Percentiles rank a stretch among this genome's conserved stretches.
Conservation (phyloP, 2,329 filamentous ascomycete genomes). For the Colletotrichum chlorophyti region DNA sequence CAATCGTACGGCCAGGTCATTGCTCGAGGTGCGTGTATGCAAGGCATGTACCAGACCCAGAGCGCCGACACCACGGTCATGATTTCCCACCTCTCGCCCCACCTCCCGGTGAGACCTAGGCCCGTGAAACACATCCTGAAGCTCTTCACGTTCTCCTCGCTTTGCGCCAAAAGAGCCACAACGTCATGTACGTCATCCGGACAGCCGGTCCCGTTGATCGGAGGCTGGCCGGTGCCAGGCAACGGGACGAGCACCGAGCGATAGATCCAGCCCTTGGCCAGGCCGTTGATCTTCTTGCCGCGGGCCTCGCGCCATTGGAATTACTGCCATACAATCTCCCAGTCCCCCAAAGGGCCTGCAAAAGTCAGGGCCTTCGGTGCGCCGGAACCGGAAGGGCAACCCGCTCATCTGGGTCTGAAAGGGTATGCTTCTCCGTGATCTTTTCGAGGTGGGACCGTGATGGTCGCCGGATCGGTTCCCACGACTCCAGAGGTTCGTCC, state of each 20-base stretch:
- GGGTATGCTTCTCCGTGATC: not conserved
- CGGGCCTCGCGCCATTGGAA: slow-evolving; percentile 36
- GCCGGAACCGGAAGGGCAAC: not conserved
- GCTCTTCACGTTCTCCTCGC: slow-evolving; percentile 37
- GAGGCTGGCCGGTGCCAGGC: too few species aligned
- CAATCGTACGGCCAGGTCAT: too few species aligned
- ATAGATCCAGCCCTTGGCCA: slow-evolving; percentile 10
- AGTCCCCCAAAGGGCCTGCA: too few species aligned
- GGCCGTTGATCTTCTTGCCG: slow-evolving; percentile 30
- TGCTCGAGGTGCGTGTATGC: not conserved
- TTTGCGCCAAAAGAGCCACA: slow-evolving; percentile 47
- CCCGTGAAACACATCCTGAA: slow-evolving; percentile 49
- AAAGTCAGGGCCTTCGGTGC: too few species aligned
- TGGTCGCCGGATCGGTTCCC: not conserved
- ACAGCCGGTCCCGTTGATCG: too few species aligned
- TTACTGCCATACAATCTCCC: too few species aligned
- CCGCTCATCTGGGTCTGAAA: not conserved
- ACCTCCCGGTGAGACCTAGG: slow-evolving; percentile 41
- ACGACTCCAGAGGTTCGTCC: slow-evolving; percentile 15
- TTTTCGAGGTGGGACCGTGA: not conserved
- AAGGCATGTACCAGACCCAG: slow-evolving; percentile 9
- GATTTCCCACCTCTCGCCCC: slow-evolving; percentile 49
- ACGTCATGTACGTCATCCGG: slow-evolving; percentile 46
- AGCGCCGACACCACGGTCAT: slow-evolving; percentile 45
- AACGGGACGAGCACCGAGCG: slow-evolving; percentile 36